phyloP scores from a whole-genome alignment of 768 basidiomycete genomes.

The Suillus subaureus region DNA sequence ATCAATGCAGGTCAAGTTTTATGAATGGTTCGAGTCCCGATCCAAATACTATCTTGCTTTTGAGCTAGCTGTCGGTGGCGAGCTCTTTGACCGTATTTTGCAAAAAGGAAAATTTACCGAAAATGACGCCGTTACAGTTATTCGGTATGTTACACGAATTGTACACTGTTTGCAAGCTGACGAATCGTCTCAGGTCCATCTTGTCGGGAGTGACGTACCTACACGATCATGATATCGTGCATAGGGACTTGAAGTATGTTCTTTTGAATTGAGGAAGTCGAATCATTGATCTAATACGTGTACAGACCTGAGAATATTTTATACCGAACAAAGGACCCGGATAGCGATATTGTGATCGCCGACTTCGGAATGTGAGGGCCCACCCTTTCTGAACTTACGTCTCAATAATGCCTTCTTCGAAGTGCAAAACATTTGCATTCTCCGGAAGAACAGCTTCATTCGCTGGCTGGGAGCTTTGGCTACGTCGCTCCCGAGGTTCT shows the following conservation, averaged over 20 bases:
- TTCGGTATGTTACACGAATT: conserved; percentile 51
- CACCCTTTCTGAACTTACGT: conserved; percentile 12
- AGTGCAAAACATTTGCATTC: conserved; percentile 85
- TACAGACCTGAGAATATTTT: conserved; percentile 93
- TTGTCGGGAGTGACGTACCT: conserved; percentile 87
- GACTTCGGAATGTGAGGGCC: conserved; percentile 93
- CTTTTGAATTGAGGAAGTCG: background rate
- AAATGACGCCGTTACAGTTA: conserved; percentile 78
- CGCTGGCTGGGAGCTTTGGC: conserved; percentile 80
- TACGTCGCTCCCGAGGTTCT: conserved; percentile 93
- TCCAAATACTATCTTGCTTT: conserved; percentile 95
- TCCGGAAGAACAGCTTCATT: conserved; percentile 67
- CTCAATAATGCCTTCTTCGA: background rate
- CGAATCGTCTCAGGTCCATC: conserved; percentile 56
- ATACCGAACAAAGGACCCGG: conserved; percentile 73
- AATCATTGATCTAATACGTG: background rate
- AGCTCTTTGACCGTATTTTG: conserved; percentile 88
- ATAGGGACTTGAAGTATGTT: conserved; percentile 89
- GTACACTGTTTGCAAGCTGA: background rate
- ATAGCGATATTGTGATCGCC: conserved; percentile 91
- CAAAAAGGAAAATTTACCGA: conserved; percentile 92
- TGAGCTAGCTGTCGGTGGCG: conserved; percentile 92
- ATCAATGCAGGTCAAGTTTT: conserved; percentile 79
- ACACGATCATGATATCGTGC: conserved; percentile 91
- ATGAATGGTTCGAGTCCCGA: conserved; percentile 94